Evolutionary conservation across 2,329 filamentous ascomycete species (phyloP).

Genomic region (Trichoderma brevicompactum): DNA sequence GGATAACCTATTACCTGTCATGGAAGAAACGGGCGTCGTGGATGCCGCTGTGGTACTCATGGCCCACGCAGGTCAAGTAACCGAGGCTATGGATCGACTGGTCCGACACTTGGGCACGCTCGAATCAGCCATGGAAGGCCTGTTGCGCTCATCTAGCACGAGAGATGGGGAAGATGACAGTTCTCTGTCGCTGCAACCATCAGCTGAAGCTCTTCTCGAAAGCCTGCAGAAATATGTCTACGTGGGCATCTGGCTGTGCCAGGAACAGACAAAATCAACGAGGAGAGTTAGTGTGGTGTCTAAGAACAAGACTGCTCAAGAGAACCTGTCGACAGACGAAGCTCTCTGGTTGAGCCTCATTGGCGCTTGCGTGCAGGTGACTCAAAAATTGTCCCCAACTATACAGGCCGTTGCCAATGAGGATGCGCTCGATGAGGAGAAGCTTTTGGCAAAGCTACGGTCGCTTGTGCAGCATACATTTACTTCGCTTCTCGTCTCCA

Average conservation of each 20-base stretch:
- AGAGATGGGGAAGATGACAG: slow-evolving; percentile 55
- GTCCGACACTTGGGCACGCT: slow-evolving; percentile 80
- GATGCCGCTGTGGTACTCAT: slow-evolving; percentile 92
- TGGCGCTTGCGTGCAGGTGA: slow-evolving; percentile 65
- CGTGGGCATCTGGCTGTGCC: slow-evolving; percentile 95
- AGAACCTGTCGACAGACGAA: slow-evolving; percentile 59
- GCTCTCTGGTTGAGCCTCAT: slow-evolving; percentile 65
- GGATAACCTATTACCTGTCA: slow-evolving; percentile 78
- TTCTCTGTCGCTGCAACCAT: slow-evolving; percentile 57
- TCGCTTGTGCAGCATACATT: slow-evolving; percentile 88
- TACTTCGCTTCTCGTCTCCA: slow-evolving; percentile 79
- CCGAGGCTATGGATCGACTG: slow-evolving; percentile 82
- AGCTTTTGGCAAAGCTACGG: slow-evolving; percentile 70
- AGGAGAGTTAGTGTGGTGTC: slow-evolving; percentile 52
- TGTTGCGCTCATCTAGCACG: slow-evolving; percentile 59
- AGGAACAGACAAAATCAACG: slow-evolving; percentile 73
- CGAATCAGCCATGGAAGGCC: slow-evolving; percentile 74
- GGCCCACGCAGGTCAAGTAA: slow-evolving; percentile 82
- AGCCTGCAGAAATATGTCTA: slow-evolving; percentile 86
- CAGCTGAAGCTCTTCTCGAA: slow-evolving; percentile 73
- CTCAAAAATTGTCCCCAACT: slow-evolving; percentile 64
- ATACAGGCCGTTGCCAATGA: slow-evolving; percentile 46
- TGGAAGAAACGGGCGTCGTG: slow-evolving; percentile 87
- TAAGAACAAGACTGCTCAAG: slow-evolving; percentile 52
- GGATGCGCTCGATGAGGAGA: slow-evolving; percentile 57